Conservation (phyloP, 2,329 filamentous ascomycete species). For the Diplodia scrobiculata region DNA sequence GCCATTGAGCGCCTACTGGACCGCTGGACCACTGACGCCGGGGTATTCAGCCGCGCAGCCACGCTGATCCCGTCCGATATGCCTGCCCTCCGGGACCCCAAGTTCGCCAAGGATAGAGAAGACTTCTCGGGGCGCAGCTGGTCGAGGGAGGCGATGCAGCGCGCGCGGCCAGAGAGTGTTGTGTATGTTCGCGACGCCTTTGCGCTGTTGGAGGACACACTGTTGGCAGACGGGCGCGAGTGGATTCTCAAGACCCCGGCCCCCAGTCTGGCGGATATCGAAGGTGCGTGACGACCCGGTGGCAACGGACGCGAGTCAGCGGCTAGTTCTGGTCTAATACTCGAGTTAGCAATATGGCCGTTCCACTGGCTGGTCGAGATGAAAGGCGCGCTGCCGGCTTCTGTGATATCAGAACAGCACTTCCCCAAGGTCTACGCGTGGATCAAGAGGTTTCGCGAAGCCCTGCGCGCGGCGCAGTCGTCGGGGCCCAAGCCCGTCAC, state of each 20-base stretch:
- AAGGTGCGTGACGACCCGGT: slow-evolving; percentile 48
- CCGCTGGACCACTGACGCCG: slow-evolving; percentile 57
- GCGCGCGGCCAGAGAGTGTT: slow-evolving; percentile 59
- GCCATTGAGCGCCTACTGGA: slow-evolving; percentile 61
- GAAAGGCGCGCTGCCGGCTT: slow-evolving; percentile 58
- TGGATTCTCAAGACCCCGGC: slow-evolving; percentile 62
- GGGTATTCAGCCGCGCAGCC: slow-evolving; percentile 57
- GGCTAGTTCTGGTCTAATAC: slow-evolving; percentile 8
- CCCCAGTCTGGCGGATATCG: slow-evolving; percentile 66
- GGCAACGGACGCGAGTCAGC: slow-evolving; percentile 19
- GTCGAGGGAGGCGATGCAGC: slow-evolving; percentile 44
- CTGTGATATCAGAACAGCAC: slow-evolving; percentile 54
- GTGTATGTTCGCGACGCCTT: slow-evolving; percentile 59
- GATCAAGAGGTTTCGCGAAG: slow-evolving; percentile 62
- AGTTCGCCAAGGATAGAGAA: slow-evolving; percentile 62
- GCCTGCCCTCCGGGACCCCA: slow-evolving; percentile 58
- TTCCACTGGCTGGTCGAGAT: slow-evolving; percentile 66
- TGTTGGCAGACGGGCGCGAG: slow-evolving; percentile 66
- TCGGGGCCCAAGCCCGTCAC: slow-evolving; percentile 47
- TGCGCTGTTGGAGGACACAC: slow-evolving; percentile 61
- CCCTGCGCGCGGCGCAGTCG: slow-evolving; percentile 49
- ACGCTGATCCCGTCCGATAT: slow-evolving; percentile 58
- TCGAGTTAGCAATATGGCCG: slow-evolving; percentile 58
- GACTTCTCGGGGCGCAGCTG: slow-evolving; percentile 51
- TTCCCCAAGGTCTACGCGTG: slow-evolving; percentile 66